Evolutionary conservation across 345 rosid species (phyloP), one percentile per base, ranked within the genome.

Genomic region (Alliaria petiolata): DNA sequence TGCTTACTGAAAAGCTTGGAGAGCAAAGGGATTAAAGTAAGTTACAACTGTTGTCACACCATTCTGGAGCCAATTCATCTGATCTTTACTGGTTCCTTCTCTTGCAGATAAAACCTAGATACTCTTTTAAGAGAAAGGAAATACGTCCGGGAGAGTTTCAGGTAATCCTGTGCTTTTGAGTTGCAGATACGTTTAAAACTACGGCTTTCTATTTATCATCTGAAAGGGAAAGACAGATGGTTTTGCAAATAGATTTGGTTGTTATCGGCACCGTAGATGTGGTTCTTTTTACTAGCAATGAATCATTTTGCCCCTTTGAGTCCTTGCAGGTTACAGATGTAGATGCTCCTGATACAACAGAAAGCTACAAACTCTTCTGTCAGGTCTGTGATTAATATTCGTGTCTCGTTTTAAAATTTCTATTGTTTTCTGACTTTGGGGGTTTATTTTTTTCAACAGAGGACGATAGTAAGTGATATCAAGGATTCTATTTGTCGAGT

Each of bases 1-100:
- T 89, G 98, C 90, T 78, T 93, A 79, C 76, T 83, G 86, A 91
- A 87, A 82, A 93, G 98, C 86, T 85, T 93, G 84, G 98, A 89
- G 85, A 80, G 91, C 80, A 93, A 89, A 83, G 91, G 97, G 47
- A 72, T 87, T 67, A 78, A 73, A 79, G 98, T 93, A 79, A 86
- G 87, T 81, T 60, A 15, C 16, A 68, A 40, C 13, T 31, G 17
- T 61, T 39, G 4, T 12, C 26, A 35, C 25, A 34, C 38, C 20
- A 5, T 16, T 34, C 25, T 53, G 31, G 38, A 35, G 20, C 42
- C 49, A 39, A 26, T 20, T 43, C 12, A 19, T 5, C 62, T 66
- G 22, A 55, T 16, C 28, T 61, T 12, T 67, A 7, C n/a, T 65
- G 75, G 14, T 43, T 39, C 67, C 53, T 28, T 59, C 14, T 69